Conservation (phyloP, 163 green algal genomes). For the Scenedesmus sp. region DNA sequence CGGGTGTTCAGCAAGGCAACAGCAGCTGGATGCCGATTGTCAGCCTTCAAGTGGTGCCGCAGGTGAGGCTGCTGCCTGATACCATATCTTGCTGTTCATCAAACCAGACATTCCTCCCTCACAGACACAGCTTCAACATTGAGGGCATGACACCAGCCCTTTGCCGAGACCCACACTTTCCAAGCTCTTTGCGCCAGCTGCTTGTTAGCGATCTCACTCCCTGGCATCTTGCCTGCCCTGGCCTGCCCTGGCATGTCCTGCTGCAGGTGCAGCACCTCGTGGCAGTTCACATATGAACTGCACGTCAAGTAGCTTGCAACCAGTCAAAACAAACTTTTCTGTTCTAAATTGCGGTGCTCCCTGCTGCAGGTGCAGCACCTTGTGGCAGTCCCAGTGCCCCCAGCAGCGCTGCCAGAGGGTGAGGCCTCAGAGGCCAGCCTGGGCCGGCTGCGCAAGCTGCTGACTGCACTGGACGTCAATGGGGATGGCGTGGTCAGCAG, state of each 20-base stretch:
- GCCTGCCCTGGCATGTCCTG: background rate
- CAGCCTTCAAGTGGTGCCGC: slow-evolving; percentile 6
- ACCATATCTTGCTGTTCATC: too few species aligned
- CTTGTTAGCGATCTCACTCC: too few species aligned
- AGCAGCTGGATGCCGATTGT: slow-evolving; percentile 13
- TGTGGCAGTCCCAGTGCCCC: background rate
- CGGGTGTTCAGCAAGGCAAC: background rate
- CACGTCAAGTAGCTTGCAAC: background rate
- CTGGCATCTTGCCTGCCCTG: too few species aligned
- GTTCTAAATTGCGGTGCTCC: background rate
- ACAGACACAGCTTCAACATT: background rate
- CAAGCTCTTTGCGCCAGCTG: too few species aligned
- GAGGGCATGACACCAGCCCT: background rate
- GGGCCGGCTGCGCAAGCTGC: background rate
- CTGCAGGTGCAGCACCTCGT: slow-evolving; percentile 18
- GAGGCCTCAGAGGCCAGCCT: background rate
- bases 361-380: slow-evolving; percentile 18
- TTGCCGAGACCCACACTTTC: too few species aligned
- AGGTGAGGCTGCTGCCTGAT: background rate
- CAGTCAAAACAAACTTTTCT: background rate
- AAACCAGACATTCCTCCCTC: background rate
- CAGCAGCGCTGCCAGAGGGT: background rate
- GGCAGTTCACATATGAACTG: background rate
- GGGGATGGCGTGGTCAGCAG: slow-evolving; percentile 51
- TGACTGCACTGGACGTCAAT: slow-evolving; percentile 25